Conservation (phyloP, 106 monocot species). For the Acorus calamus region DNA sequence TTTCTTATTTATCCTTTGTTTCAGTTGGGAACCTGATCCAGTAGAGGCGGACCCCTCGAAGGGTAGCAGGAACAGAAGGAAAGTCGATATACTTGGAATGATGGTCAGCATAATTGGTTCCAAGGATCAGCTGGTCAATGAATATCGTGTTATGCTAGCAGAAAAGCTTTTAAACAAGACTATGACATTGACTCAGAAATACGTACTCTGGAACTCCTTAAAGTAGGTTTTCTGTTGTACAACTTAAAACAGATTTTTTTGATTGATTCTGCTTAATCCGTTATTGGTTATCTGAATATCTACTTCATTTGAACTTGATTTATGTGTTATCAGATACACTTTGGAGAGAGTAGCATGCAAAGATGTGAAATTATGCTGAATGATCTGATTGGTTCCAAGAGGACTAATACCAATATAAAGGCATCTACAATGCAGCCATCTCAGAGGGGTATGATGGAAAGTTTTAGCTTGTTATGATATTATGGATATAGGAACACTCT, state of each 20-base stretch:
- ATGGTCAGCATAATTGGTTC: conserved; percentile 95
- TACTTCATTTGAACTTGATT: conserved; percentile 4
- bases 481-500: background rate
- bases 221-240: conserved; percentile 35
- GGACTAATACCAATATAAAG: conserved; percentile 92
- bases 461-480: background rate
- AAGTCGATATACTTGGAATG: conserved; percentile 90
- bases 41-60: conserved; percentile 73
- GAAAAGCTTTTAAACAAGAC: conserved; percentile 93
- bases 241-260: background rate
- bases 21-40: conserved; percentile 98
- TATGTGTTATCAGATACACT: conserved; percentile 68
- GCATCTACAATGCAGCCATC: conserved; percentile 43
- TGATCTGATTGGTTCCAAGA: conserved; percentile 95
- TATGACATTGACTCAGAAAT: conserved; percentile 99
- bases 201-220: conserved; percentile 91
- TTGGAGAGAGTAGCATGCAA: conserved; percentile 98
- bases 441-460: conserved; percentile 33
- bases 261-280: background rate
- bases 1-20: conserved; percentile 7
- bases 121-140: conserved; percentile 95
- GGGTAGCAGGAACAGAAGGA: conserved; percentile 64
- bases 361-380: conserved; percentile 98
- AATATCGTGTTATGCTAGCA: conserved; percentile 94
- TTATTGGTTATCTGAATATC: too few relatives aligned